A percentile compares a stretch with the other conserved stretches of the same genome.
Conservation (phyloP, 306 rosid genomes). For the Lotus japonicus region DNA sequence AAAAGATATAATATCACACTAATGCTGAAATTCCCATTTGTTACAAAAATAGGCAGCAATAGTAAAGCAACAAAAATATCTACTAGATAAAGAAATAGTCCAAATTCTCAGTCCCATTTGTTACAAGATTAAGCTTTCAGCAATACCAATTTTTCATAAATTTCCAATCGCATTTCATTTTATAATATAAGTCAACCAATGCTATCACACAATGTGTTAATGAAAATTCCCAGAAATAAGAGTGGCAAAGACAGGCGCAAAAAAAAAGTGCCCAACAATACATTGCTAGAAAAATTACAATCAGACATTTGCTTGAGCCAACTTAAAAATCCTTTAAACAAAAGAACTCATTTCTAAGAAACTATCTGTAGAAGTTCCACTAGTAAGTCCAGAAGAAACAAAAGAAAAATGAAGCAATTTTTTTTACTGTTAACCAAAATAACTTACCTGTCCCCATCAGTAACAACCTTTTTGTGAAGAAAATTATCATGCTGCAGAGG, state of each 20-base stretch:
- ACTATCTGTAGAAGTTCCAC: background rate
- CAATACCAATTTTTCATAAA: constrained; percentile 8
- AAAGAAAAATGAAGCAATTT: background rate
- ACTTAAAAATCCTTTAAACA: constrained; percentile 2
- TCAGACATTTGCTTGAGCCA: background rate
- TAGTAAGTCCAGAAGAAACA: background rate
- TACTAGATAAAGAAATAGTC: constrained; percentile 10
- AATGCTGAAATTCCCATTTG: background rate
- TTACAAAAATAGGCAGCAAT: constrained; percentile 14
- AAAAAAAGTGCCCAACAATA: background rate
- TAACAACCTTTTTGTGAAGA: constrained; percentile 39
- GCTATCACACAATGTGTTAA: background rate
- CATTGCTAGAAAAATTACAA: background rate
- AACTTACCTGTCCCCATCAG: constrained; percentile 62
- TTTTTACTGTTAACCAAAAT: background rate
- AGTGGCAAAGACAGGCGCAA: background rate
- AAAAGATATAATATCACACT: constrained; percentile 12
- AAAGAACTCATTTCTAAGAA: background rate
- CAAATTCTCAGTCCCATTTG: background rate
- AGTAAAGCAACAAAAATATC: background rate
- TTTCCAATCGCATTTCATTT: constrained; percentile 2
- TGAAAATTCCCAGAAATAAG: background rate
- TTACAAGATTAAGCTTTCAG: constrained; percentile 1
- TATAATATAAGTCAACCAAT: background rate
- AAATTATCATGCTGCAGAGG: constrained; percentile 46